phyloP scores from a whole-genome alignment of 2,329 filamentous ascomycete species.

The Penicillium sp. region DNA sequence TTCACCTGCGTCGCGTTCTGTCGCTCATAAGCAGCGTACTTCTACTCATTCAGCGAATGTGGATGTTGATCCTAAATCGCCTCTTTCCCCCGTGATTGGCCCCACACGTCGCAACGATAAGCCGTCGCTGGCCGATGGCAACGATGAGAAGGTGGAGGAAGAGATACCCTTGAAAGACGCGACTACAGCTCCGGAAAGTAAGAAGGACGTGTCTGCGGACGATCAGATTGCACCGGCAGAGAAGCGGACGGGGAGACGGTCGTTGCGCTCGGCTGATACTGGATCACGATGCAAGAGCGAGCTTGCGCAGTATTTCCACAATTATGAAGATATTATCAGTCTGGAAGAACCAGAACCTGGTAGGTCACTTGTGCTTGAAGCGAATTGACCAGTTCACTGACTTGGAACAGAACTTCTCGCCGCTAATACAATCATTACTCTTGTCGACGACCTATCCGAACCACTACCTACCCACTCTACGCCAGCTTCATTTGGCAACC shows the following conservation, averaged over 20 bases:
- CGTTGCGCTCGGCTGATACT: constrained; percentile 78
- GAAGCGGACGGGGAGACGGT: constrained; percentile 57
- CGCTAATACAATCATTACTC: constrained; percentile 66
- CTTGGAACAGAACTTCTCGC: constrained; percentile 62
- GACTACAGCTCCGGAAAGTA: constrained; percentile 5
- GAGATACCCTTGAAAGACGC: not conserved
- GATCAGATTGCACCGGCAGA: constrained; percentile 10
- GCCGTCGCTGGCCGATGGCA: not conserved
- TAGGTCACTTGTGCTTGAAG: constrained; percentile 40
- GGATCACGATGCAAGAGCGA: constrained; percentile 86
- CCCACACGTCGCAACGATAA: constrained; percentile 14
- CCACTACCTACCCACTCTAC: constrained; percentile 26
- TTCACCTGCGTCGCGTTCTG: constrained; percentile 13
- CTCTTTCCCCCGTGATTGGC: constrained; percentile 16
- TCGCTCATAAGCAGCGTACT: constrained; percentile 9
- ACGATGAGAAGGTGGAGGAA: not conserved
- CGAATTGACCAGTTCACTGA: not conserved
- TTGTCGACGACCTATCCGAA: constrained; percentile 57
- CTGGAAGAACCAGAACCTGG: constrained; percentile 75
- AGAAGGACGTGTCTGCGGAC: constrained; percentile 4
- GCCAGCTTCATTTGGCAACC: constrained; percentile 35
- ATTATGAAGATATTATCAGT: constrained; percentile 91
- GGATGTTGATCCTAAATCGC: constrained; percentile 12
- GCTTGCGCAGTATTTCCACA: constrained; percentile 82
- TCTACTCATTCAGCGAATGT: not conserved